phyloP scores from a whole-genome alignment of 2,329 filamentous ascomycete species.

The Colletotrichum agaves region DNA sequence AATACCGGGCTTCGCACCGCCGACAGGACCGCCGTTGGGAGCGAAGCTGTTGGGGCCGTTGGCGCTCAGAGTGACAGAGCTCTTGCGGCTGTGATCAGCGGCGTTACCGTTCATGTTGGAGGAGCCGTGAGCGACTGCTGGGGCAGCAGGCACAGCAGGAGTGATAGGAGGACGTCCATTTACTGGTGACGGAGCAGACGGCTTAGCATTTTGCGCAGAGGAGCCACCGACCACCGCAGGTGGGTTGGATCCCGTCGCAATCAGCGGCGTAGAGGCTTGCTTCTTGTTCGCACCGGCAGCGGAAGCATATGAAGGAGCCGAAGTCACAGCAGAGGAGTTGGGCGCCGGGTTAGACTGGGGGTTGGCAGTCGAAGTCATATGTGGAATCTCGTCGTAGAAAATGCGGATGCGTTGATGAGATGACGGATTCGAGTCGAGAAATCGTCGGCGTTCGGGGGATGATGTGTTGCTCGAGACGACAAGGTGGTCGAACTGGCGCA shows the following conservation, averaged over 20 bases:
- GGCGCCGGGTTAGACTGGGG: slow-evolving; percentile 67
- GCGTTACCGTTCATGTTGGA: slow-evolving; percentile 73
- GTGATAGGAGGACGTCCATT: slow-evolving; percentile 83
- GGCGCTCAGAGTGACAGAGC: slow-evolving; percentile 90
- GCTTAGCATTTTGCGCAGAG: slow-evolving; percentile 66
- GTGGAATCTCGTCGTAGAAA: slow-evolving; percentile 47
- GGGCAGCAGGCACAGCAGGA: slow-evolving; percentile 73
- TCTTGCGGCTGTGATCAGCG: slow-evolving; percentile 83
- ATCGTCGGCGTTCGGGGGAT: slow-evolving; percentile 20
- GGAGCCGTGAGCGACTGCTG: slow-evolving; percentile 71
- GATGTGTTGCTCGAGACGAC: slow-evolving; percentile 33
- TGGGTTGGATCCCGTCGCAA: slow-evolving; percentile 68
- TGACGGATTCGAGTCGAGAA: slow-evolving; percentile 4
- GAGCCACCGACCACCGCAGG: slow-evolving; percentile 66
- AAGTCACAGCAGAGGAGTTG: slow-evolving; percentile 64
- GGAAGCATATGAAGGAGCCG: slow-evolving; percentile 74
- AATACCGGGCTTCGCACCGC: slow-evolving; percentile 72
- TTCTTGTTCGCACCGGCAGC: slow-evolving; percentile 73
- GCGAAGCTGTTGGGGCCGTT: slow-evolving; percentile 80
- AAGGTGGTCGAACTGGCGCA: slow-evolving; percentile 32
- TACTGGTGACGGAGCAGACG: slow-evolving; percentile 78
- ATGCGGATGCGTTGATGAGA: slow-evolving; percentile 27
- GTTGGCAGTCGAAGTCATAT: slow-evolving; percentile 71
- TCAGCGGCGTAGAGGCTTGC: slow-evolving; percentile 68
- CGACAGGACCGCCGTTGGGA: slow-evolving; percentile 76